These are phyloP conservation scores for Allium fistulosum DNA, from an alignment of 106 monocot species.

Conservation along the genomic window DNA sequence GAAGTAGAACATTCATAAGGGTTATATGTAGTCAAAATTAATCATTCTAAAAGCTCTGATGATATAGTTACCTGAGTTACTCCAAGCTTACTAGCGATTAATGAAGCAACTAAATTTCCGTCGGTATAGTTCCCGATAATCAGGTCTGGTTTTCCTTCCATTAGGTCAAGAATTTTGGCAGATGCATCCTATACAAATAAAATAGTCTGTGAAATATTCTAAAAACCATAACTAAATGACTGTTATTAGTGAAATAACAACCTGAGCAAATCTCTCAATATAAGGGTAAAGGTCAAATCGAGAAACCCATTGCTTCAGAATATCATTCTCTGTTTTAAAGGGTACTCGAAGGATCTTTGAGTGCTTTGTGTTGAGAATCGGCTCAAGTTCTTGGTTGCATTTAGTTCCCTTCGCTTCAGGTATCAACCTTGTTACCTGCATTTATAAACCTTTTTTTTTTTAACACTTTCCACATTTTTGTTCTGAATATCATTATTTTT, in stretches of 20 bases:
- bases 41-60: not conserved
- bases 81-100: conserved; percentile 78
- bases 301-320: conserved; percentile 80
- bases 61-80: conserved; percentile 57
- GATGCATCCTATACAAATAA: conserved; percentile 47
- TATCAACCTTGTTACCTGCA: conserved; percentile 81
- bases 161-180: conserved; percentile 43
- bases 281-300: conserved; percentile 96
- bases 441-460: not conserved
- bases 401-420: conserved; percentile 90
- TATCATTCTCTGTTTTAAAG: conserved; percentile 63
- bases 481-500: not conserved
- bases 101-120: conserved; percentile 92
- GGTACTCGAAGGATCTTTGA: conserved; percentile 86
- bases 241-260: not conserved
- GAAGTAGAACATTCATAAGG: not conserved
- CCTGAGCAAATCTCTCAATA: conserved; percentile 88
- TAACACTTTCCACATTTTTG: not conserved
- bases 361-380: conserved; percentile 63
- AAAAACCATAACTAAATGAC: not conserved
- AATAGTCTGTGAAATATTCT: not conserved
- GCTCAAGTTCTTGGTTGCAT: conserved; percentile 88
- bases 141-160: conserved; percentile 91
- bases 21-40: not conserved
- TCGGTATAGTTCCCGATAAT: conserved; percentile 97